These are phyloP conservation scores for Entomortierella parvispora DNA, from an alignment of 192 early-diverging fungal species.

Conservation along the genomic window DNA sequence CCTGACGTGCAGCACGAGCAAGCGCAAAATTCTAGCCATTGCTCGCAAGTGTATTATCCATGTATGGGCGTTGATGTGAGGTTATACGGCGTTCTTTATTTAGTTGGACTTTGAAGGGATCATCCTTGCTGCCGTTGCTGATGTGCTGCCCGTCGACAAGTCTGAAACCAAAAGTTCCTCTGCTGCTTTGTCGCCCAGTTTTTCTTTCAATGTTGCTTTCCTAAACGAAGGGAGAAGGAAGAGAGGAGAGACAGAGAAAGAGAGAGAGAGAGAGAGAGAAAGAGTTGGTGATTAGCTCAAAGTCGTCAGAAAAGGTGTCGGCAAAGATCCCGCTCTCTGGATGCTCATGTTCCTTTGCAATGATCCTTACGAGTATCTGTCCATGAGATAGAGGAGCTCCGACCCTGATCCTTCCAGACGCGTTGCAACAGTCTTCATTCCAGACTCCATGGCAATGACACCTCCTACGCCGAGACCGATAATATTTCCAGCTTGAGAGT, in stretches of 20 bases:
- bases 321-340: background rate
- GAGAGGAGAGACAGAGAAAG: no score
- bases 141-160: background rate
- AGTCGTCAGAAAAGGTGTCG: background rate
- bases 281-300: no score
- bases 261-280: no score
- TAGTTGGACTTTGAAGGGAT: slow-evolving; percentile 6
- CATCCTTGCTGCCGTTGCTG: slow-evolving; percentile 2
- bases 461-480: slow-evolving; percentile 26
- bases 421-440: slow-evolving; percentile 35
- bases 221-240: background rate
- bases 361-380: slow-evolving; percentile 40
- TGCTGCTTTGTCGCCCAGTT: slow-evolving; percentile 5
- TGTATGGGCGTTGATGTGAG: no score
- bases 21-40: no score
- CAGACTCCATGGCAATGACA: slow-evolving; percentile 47
- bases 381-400: slow-evolving; percentile 45
- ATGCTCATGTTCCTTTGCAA: background rate
- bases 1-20: no score
- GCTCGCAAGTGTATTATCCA: no score
- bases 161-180: background rate
- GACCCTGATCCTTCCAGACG: slow-evolving; percentile 40
- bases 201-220: slow-evolving; percentile 23
- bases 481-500: slow-evolving; percentile 41
- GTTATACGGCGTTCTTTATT: no score